Conservation (phyloP, 2,329 filamentous ascomycete genomes). For the Trichoderma cornu-damae region DNA sequence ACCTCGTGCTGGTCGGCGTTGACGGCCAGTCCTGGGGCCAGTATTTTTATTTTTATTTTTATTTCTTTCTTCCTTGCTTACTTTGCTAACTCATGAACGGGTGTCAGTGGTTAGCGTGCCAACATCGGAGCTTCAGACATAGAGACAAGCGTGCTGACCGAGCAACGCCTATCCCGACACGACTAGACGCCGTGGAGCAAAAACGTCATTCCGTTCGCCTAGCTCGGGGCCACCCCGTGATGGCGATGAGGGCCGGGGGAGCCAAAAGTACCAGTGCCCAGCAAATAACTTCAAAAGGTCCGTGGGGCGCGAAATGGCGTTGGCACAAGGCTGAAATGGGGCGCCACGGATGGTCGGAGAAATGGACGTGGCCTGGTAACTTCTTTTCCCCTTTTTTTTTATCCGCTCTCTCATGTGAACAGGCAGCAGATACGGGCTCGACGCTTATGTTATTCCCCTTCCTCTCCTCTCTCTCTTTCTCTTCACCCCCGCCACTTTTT, state of each 20-base stretch:
- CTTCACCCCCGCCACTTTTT: too few relatives aligned
- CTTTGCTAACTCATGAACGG: not conserved
- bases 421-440: not conserved
- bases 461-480: not conserved
- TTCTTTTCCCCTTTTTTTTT: not conserved
- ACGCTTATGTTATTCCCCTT: not conserved
- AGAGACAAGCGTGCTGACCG: too few relatives aligned
- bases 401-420: not conserved
- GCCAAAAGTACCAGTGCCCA: too few relatives aligned
- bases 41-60: not conserved
- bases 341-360: not conserved
- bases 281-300: not conserved
- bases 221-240: not conserved
- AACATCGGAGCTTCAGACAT: not conserved
- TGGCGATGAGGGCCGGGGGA: not conserved
- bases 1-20: not conserved
- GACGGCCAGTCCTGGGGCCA: not conserved
- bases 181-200: not conserved
- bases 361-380: not conserved
- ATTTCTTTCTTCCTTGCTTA: not conserved
- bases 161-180: not conserved
- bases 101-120: not conserved
- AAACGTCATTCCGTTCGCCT: not conserved
- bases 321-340: conserved; percentile 5
- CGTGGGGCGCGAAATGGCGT: not conserved